Evolutionary conservation across 1,139 yeast genomes (phyloP).

Genomic region (Geotrichum carabidarum): DNA sequence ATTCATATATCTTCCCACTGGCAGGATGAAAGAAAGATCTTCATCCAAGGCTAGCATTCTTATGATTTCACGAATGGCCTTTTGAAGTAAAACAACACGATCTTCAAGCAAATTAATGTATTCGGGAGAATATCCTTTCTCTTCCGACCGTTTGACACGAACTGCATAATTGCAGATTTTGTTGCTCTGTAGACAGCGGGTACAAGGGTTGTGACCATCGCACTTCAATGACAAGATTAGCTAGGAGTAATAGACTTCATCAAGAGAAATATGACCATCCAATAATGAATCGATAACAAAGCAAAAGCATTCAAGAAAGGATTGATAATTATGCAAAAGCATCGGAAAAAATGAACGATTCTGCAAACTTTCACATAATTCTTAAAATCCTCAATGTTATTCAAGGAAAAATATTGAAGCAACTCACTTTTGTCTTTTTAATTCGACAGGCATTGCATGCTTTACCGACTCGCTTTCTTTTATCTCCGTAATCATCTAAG

Average conservation of each 20-base stretch:
- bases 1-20: neutral
- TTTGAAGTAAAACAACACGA: conserved; percentile 2
- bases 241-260: neutral
- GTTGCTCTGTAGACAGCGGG: conserved; percentile 2
- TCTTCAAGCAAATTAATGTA: conserved; percentile 3
- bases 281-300: neutral
- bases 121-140: neutral
- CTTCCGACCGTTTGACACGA: neutral
- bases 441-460: conserved; percentile 11
- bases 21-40: conserved; percentile 1
- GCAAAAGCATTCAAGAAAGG: neutral
- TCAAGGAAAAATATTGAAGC: neutral
- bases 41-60: neutral
- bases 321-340: neutral
- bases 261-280: neutral
- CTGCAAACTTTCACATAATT: too few relatives aligned
- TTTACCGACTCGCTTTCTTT: conserved; percentile 7
- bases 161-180: neutral
- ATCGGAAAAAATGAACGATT: too few relatives aligned
- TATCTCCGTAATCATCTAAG: conserved; percentile 1
- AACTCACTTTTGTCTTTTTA: conserved; percentile 10
- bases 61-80: neutral
- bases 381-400: neutral
- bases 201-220: conserved; percentile 10
- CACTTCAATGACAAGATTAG: neutral